phyloP scores from a whole-genome alignment of 1,284 basidiomycete genomes.

The Microbotryomycetes sp. region DNA sequence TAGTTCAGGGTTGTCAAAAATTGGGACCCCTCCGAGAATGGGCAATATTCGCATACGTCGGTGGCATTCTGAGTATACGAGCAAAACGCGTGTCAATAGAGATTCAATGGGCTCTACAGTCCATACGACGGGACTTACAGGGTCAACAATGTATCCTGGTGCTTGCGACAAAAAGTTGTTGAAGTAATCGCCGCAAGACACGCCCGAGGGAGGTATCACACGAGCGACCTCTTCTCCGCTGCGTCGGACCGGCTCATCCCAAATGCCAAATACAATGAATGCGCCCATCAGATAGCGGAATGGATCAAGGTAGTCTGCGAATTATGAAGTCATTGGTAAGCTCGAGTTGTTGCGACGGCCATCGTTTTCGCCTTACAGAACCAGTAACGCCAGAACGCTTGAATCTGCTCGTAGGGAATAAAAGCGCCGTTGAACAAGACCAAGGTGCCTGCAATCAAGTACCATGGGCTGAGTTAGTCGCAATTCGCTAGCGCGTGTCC shows the following conservation, averaged over 20 bases:
- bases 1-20: slow-evolving; percentile 40
- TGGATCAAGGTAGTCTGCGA: too few relatives aligned
- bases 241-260: slow-evolving; percentile 44
- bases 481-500: too few relatives aligned
- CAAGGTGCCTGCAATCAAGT: too few relatives aligned
- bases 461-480: too few relatives aligned
- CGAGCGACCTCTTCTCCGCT: slow-evolving; percentile 36
- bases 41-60: slow-evolving; percentile 39
- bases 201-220: slow-evolving; percentile 39
- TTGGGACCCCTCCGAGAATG: slow-evolving; percentile 38
- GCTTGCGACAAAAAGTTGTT: slow-evolving; percentile 7
- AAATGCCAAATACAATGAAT: slow-evolving; percentile 62
- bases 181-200: slow-evolving; percentile 40
- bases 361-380: slow-evolving; percentile 34
- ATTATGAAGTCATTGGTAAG: too few relatives aligned
- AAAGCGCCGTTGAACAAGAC: slow-evolving; percentile 33
- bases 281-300: slow-evolving; percentile 41
- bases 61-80: slow-evolving; percentile 36
- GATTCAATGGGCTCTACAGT: slow-evolving; percentile 9
- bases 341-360: too few relatives aligned
- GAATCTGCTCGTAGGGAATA: slow-evolving; percentile 30
- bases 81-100: slow-evolving; percentile 30
- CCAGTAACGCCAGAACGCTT: slow-evolving; percentile 35
- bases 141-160: slow-evolving; percentile 69
- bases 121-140: slow-evolving; percentile 6